Conservation (phyloP, 2,329 filamentous ascomycete genomes). For the Colletotrichum gloeosporioides region DNA sequence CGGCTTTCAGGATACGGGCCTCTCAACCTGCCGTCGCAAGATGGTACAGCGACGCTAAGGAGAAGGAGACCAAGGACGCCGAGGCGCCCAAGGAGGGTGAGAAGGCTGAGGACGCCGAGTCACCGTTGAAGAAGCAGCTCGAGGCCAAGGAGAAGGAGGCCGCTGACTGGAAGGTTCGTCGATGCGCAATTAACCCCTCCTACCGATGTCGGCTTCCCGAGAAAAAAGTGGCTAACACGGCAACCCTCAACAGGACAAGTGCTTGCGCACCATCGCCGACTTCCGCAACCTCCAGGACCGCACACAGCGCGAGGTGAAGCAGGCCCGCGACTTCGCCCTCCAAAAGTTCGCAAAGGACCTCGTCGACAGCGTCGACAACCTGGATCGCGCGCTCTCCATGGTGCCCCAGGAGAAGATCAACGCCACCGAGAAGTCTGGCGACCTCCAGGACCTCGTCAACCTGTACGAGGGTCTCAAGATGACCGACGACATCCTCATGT, state of each 20-base stretch:
- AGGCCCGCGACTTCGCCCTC: constrained; percentile 90
- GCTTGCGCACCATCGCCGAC: constrained; percentile 91
- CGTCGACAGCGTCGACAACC: constrained; percentile 94
- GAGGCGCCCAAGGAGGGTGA: constrained; percentile 31
- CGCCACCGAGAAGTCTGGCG: constrained; percentile 47
- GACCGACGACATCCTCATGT: constrained; percentile 89
- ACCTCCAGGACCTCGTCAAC: constrained; percentile 74
- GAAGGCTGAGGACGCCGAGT: constrained; percentile 36
- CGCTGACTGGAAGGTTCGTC: constrained; percentile 82
- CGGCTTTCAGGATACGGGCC: constrained; percentile 40
- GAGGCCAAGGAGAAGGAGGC: constrained; percentile 58
- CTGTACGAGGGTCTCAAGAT: constrained; percentile 92
- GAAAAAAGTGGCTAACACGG: not conserved
- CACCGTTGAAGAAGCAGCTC: constrained; percentile 55
- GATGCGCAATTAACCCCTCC: not conserved
- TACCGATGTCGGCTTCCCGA: constrained; percentile 7
- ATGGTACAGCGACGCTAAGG: constrained; percentile 57
- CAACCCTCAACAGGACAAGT: constrained; percentile 75
- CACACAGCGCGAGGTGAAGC: constrained; percentile 86
- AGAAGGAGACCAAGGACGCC: constrained; percentile 23
- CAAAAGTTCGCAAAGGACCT: constrained; percentile 95
- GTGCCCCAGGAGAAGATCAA: constrained; percentile 78
- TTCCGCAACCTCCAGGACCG: constrained; percentile 98
- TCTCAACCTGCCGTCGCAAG: constrained; percentile 39
- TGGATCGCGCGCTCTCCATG: constrained; percentile 86